Evolutionary conservation across 148 eudicot species (phyloP).

Genomic region (Rhododendron simsii): DNA sequence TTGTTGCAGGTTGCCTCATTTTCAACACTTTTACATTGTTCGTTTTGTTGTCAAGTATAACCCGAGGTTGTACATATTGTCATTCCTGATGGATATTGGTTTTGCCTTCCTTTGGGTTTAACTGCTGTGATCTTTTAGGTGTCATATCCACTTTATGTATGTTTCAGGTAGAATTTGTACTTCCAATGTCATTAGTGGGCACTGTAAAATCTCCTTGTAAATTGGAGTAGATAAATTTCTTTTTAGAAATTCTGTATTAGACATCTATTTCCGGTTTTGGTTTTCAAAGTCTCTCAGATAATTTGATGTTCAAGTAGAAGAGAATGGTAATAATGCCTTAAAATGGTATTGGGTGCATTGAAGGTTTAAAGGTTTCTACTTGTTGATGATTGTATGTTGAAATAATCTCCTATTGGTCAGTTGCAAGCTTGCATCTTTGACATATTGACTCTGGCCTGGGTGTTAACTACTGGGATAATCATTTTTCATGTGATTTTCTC

Average conservation of each 20-base stretch:
- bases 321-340: not conserved
- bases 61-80: not conserved
- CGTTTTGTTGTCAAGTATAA: not conserved
- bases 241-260: not conserved
- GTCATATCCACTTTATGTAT: not conserved
- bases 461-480: not conserved
- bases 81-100: not conserved
- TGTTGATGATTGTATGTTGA: not conserved
- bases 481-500: not conserved
- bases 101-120: not conserved
- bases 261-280: slow-evolving; percentile 7
- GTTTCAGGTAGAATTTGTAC: not conserved
- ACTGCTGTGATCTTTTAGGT: not conserved
- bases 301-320: not conserved
- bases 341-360: not conserved
- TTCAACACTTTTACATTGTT: not conserved
- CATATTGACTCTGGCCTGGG: not conserved
- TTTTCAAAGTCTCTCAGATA: slow-evolving; percentile 25
- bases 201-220: not conserved
- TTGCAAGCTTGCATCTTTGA: not conserved
- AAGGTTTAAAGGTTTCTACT: not conserved
- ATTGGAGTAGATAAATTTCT: not conserved
- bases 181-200: not conserved
- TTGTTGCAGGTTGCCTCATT: not conserved
- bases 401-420: not conserved